phyloP scores from a whole-genome alignment of 1,139 yeast genomes.

The Kodamaea derodonti region DNA sequence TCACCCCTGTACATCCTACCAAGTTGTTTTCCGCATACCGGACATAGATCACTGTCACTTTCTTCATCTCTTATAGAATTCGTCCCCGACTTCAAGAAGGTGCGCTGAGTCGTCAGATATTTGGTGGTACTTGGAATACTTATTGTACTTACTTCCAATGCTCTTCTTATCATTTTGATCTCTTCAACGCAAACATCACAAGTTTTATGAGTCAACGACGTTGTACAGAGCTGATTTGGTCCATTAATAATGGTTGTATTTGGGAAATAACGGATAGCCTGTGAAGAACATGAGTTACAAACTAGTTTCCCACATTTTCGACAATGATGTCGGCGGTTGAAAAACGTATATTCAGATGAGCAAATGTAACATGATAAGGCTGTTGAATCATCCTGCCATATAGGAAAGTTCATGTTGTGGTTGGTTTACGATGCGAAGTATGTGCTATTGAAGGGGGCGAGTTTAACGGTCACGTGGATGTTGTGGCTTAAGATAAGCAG shows the following conservation, averaged over 20 bases:
- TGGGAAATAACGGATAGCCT: constrained; percentile 40
- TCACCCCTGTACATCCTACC: constrained; percentile 42
- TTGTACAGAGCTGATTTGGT: constrained; percentile 20
- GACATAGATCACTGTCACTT: constrained; percentile 39
- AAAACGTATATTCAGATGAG: constrained; percentile 51
- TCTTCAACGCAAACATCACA: constrained; percentile 71
- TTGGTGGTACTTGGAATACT: constrained; percentile 22
- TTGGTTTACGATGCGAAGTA: neutral
- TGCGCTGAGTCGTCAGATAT: constrained; percentile 16
- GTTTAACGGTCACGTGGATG: neutral
- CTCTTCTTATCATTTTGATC: constrained; percentile 51
- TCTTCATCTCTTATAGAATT: constrained; percentile 15
- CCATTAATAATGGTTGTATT: constrained; percentile 35
- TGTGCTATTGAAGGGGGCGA: too few species aligned
- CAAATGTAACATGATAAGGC: constrained; percentile 64
- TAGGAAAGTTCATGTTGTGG: constrained; percentile 2
- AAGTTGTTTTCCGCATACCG: constrained; percentile 49
- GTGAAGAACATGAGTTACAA: constrained; percentile 63
- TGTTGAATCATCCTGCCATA: constrained; percentile 78
- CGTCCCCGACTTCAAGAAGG: constrained; percentile 28
- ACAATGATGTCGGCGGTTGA: constrained; percentile 88
- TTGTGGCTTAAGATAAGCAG: too few species aligned
- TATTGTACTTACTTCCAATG: constrained; percentile 21
- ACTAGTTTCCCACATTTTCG: constrained; percentile 78
- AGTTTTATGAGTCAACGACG: constrained; percentile 47